A percentile compares a stretch with the other conserved stretches of the same genome.
Conservation (phyloP, 1,139 yeast genomes). For the Meyerozyma athensensis region DNA sequence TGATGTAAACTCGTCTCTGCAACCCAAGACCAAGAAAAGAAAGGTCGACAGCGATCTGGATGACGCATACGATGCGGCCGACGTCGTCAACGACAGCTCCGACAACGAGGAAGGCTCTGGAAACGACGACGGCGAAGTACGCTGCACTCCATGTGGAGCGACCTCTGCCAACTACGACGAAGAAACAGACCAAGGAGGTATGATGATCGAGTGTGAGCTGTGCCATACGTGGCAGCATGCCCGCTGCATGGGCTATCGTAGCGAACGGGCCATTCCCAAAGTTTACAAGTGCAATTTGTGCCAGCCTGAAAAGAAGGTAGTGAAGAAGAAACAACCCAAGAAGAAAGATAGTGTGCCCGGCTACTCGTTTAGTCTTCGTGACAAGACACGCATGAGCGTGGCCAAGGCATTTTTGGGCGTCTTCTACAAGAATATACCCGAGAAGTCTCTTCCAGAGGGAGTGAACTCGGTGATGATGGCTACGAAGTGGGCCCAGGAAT, state of each 20-base stretch:
- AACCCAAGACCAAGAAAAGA: neutral
- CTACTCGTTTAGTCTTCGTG: constrained; percentile 14
- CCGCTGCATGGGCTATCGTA: constrained; percentile 56
- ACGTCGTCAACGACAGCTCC: neutral
- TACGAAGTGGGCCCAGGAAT: constrained; percentile 32
- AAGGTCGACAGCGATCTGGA: constrained; percentile 1
- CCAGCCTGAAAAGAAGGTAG: constrained; percentile 4
- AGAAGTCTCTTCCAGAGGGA: constrained; percentile 22
- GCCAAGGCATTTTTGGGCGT: constrained; percentile 36
- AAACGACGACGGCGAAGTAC: constrained; percentile 36
- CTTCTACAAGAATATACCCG: constrained; percentile 41
- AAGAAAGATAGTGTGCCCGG: constrained; percentile 7
- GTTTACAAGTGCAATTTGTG: constrained; percentile 32
- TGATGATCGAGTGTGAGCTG: constrained; percentile 74
- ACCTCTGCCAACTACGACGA: constrained; percentile 60
- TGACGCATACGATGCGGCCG: constrained; percentile 5
- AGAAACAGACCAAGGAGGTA: constrained; percentile 54
- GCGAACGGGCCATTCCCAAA: constrained; percentile 24
- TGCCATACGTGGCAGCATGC: constrained; percentile 88
- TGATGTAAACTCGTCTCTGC: neutral
- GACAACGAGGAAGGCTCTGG: constrained; percentile 6
- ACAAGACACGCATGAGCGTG: constrained; percentile 31
- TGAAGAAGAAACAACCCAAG: neutral
- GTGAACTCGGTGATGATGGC: constrained; percentile 26
- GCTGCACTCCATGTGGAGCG: constrained; percentile 63